These are phyloP conservation scores for Andrographis paniculata DNA, from an alignment of 305 asterid species.

Conservation along the genomic window DNA sequence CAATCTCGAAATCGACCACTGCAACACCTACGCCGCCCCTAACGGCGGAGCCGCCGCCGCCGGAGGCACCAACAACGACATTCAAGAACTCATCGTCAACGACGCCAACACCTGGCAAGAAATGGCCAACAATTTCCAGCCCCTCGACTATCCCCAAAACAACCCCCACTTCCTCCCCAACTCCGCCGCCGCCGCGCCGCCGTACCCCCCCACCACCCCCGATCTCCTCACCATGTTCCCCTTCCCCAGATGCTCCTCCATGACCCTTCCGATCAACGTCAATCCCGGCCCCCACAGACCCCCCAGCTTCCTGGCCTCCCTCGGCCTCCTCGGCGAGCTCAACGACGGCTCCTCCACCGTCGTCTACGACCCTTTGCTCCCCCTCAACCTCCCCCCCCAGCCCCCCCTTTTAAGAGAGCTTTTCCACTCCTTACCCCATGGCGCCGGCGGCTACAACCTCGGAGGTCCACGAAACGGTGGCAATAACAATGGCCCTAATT, in stretches of 20 bases:
- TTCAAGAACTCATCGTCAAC: slow-evolving; percentile 19
- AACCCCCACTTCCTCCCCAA: slow-evolving; percentile 2
- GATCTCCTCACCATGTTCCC: slow-evolving; percentile 63
- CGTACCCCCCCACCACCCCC: slow-evolving; percentile 31
- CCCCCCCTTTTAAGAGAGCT: slow-evolving; percentile 72
- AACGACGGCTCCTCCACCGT: slow-evolving; percentile 22
- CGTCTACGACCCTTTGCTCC: slow-evolving; percentile 61
- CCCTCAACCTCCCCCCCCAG: slow-evolving; percentile 66
- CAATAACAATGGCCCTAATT: not conserved
- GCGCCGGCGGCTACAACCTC: slow-evolving; percentile 35
- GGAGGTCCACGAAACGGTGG: slow-evolving; percentile 31
- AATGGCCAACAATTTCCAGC: slow-evolving; percentile 19
- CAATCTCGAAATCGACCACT: slow-evolving; percentile 37
- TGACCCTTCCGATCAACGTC: slow-evolving; percentile 34
- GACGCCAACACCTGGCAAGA: slow-evolving; percentile 26
- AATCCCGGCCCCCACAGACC: slow-evolving; percentile 27
- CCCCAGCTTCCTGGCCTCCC: slow-evolving; percentile 42
- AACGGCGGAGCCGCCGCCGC: slow-evolving; percentile 10
- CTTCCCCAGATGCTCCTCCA: slow-evolving; percentile 36
- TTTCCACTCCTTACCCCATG: slow-evolving; percentile 58
- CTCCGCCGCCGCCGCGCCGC: slow-evolving; percentile 18
- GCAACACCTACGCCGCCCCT: slow-evolving; percentile 23
- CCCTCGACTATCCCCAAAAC: not conserved
- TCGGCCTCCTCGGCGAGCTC: slow-evolving; percentile 52
- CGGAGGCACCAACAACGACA: slow-evolving; percentile 16